Conservation (phyloP, 208 protist species). For the Wallacemonas sp. region DNA sequence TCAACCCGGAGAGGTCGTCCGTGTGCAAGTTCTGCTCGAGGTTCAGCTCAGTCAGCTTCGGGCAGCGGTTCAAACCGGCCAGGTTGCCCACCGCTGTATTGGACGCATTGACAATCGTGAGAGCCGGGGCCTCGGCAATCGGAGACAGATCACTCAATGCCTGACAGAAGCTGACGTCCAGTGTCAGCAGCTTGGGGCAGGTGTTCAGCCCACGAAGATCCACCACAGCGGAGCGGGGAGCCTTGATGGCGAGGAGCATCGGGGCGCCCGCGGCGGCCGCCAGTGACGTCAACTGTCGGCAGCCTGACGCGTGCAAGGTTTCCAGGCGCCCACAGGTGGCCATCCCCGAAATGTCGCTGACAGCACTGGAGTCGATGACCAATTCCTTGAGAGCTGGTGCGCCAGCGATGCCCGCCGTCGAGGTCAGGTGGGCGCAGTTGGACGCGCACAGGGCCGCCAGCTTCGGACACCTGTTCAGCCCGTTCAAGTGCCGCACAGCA, state of each 20-base stretch:
- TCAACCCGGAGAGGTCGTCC: slow-evolving; percentile 1
- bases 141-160: slow-evolving; percentile 1
- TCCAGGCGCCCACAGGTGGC: neutral
- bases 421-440: neutral
- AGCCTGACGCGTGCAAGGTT: neutral
- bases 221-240: slow-evolving; percentile 21
- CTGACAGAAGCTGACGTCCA: slow-evolving; percentile 4
- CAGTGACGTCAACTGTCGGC: slow-evolving; percentile 12
- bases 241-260: slow-evolving; percentile 18
- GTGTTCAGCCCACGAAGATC: slow-evolving; percentile 14
- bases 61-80: too few species aligned
- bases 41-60: too few species aligned
- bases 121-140: neutral
- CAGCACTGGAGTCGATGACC: neutral
- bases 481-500: neutral
- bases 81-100: neutral
- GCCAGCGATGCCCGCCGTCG: neutral
- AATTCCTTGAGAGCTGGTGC: neutral
- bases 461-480: slow-evolving; percentile 8
- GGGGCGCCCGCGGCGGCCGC: slow-evolving; percentile 11
- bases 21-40: too few species aligned
- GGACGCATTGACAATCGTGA: neutral
- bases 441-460: neutral
- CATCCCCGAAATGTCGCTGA: neutral
- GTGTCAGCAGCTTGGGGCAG: slow-evolving; percentile 11